phyloP scores from a whole-genome alignment of 2,329 filamentous ascomycete genomes.

The Chrysoporthe deuterocubensis region DNA sequence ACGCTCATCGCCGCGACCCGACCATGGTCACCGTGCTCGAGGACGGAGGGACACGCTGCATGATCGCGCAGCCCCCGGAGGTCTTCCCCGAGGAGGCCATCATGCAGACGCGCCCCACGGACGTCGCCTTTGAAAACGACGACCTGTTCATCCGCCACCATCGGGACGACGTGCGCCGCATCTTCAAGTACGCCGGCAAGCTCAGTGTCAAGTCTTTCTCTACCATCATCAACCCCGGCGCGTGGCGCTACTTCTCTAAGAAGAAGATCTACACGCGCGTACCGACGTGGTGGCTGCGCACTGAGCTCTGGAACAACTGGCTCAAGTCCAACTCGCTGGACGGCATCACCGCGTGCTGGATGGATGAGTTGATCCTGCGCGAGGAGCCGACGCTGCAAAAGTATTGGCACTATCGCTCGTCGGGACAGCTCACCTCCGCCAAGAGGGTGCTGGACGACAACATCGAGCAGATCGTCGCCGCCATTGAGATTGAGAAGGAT shows the following conservation, averaged over 20 bases:
- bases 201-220: conserved; percentile 30
- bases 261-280: conserved; percentile 40
- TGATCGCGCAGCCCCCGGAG: conserved; percentile 33
- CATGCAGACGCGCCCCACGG: conserved; percentile 36
- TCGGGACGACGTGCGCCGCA: conserved; percentile 34
- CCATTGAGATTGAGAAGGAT: conserved; percentile 44
- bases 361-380: conserved; percentile 53
- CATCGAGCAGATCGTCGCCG: conserved; percentile 42
- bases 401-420: conserved; percentile 51
- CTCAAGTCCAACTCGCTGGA: conserved; percentile 50
- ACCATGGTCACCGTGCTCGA: conserved; percentile 39
- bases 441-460: conserved; percentile 46
- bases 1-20: conserved; percentile 44
- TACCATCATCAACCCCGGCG: conserved; percentile 34
- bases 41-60: conserved; percentile 31
- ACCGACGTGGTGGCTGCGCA: conserved; percentile 52
- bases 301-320: conserved; percentile 55
- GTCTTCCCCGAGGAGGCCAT: conserved; percentile 37
- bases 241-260: conserved; percentile 33
- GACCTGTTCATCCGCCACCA: conserved; percentile 42
- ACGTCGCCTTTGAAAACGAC: conserved; percentile 40
- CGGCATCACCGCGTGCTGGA: conserved; percentile 52
- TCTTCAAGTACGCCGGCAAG: conserved; percentile 32
- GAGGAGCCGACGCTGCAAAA: conserved; percentile 47
- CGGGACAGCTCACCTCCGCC: conserved; percentile 46